Percentiles rank a stretch among this genome's conserved stretches.
Conservation (phyloP, 108 stramenopile genomes). For the Skeletonema potamos region DNA sequence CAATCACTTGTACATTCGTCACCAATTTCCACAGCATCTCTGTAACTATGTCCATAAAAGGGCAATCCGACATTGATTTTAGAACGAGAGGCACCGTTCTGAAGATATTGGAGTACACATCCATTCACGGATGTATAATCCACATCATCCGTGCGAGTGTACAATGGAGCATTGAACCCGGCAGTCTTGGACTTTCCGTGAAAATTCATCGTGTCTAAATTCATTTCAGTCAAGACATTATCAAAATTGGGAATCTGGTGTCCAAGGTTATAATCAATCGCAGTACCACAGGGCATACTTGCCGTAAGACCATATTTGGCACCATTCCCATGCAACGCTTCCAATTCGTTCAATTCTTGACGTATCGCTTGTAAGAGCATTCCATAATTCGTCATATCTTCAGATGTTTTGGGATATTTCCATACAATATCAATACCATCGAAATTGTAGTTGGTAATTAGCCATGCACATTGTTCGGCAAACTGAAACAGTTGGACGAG, state of each 20-base stretch:
- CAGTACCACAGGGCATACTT: constrained; percentile 11
- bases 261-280: not conserved
- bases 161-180: constrained; percentile 21
- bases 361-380: constrained; percentile 9
- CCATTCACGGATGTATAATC: constrained; percentile 12
- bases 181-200: constrained; percentile 24
- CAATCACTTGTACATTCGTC: constrained; percentile 14
- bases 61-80: constrained; percentile 35
- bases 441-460: constrained; percentile 21
- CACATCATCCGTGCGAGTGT: constrained; percentile 5
- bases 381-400: constrained; percentile 28
- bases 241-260: constrained; percentile 5
- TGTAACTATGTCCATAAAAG: constrained; percentile 25
- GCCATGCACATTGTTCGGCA: constrained; percentile 6
- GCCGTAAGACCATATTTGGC: constrained; percentile 28
- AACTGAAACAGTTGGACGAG: no score
- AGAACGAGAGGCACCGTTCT: constrained; percentile 17
- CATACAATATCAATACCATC: constrained; percentile 32
- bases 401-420: constrained; percentile 1
- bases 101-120: constrained; percentile 16
- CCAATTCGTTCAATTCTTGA: constrained; percentile 7
- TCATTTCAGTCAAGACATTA: constrained; percentile 8
- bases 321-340: not conserved
- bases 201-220: constrained; percentile 22
- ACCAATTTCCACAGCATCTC: constrained; percentile 18